Evolutionary conservation across 345 rosid genomes (phyloP), one percentile per base, ranked within the genome.

Genomic region (Eutrema japonicum): DNA sequence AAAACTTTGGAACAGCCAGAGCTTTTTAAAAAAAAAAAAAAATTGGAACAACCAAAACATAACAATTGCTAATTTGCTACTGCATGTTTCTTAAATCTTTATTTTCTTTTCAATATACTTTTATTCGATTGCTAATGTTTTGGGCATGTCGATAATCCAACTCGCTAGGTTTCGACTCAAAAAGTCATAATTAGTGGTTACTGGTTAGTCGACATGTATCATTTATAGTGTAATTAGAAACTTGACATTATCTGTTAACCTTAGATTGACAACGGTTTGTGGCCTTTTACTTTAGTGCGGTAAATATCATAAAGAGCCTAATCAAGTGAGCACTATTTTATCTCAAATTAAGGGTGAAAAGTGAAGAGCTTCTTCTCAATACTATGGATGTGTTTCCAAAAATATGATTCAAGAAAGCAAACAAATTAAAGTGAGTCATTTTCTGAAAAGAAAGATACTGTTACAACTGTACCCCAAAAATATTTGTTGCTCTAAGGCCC

Each of bases 1-100:
- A 63, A 22, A 30, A 12, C 29, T 30, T 63, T 63, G 26, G 66
- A 63, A 13, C 40, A 63, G 29, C 13, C 53, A 45, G 22, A 18
- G 22, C 22, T 18, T 18, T 18, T 18, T 18, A 18, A 1, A 18
- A 18, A 18, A 18, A 18, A 18, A 18, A 0, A 18, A 18, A 18
- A 18, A 18, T 22, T 22, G 22, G 22, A 22, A 22, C 1, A 22
- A 22, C 22, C 1, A 22, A 29, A 29, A 29, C 27, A 43, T 27
- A n/a, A 7, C 26, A 13, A 3, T 56, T 14, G 43, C 62, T 14
- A 54, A 13, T 1, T 56, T 14, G 43, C 62, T 35, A 54, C 22
- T 32, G 5, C 36, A 4, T 33, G 8, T 46, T 46, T 48, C 52
- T 48, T 16, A 48, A 8, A 16, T 8, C 52, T 8, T 48, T 48